Percentiles rank a stretch among this genome's conserved stretches.
phyloP scores from a whole-genome alignment of 345 rosid genomes.

The Syzygium aromaticum region DNA sequence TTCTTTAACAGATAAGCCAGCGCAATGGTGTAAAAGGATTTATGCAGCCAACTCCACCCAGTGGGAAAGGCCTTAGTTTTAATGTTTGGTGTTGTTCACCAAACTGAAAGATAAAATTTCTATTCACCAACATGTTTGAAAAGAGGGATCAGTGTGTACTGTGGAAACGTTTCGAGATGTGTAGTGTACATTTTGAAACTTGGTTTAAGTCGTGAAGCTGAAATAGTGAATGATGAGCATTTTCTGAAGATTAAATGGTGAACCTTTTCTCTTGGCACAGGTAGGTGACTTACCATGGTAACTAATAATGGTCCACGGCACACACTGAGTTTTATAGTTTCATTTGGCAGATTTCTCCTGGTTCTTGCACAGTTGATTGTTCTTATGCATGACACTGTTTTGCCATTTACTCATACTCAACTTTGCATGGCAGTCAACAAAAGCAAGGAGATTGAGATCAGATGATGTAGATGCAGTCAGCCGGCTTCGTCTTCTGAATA shows the following conservation, averaged over 20 bases:
- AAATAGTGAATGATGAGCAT: background rate
- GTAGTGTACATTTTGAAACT: background rate
- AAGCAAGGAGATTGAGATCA: conserved; percentile 72
- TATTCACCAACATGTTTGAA: background rate
- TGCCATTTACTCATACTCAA: conserved; percentile 3
- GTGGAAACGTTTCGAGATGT: background rate
- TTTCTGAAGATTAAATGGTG: background rate
- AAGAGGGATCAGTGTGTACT: background rate
- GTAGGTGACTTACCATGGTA: background rate
- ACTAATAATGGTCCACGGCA: background rate
- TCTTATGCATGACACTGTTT: background rate
- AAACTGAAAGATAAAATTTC: background rate
- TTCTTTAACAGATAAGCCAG: background rate
- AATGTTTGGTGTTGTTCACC: background rate
- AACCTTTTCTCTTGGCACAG: background rate
- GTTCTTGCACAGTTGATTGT: background rate
- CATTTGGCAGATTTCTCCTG: background rate
- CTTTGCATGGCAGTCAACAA: conserved; percentile 45
- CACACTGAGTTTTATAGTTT: background rate
- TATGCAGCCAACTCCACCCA: background rate
- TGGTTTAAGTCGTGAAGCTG: background rate
- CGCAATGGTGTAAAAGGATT: background rate
- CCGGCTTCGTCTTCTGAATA: conserved; percentile 69
- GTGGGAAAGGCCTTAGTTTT: background rate
- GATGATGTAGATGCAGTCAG: conserved; percentile 91